phyloP scores from a whole-genome alignment of 352 stramenopile genomes.

The Phytopythium delawarense region DNA sequence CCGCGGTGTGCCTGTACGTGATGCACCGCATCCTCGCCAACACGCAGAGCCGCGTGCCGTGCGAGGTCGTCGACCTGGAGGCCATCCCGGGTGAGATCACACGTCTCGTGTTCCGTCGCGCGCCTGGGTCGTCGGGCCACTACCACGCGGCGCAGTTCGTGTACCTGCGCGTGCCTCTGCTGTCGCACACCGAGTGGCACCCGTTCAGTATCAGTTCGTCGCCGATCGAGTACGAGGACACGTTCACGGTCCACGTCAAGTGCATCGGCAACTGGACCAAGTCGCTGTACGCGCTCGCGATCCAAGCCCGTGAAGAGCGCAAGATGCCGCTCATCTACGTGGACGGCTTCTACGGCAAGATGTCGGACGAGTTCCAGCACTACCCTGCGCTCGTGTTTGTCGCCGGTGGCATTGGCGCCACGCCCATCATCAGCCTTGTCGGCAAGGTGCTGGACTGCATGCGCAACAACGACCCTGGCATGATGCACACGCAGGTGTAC shows the following conservation, averaged over 20 bases:
- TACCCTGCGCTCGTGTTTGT: constrained; percentile 79
- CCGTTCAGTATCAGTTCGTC: constrained; percentile 86
- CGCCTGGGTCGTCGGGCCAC: constrained; percentile 65
- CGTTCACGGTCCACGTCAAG: constrained; percentile 82
- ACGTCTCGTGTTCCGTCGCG: constrained; percentile 73
- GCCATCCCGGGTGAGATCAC: constrained; percentile 80
- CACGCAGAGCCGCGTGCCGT: constrained; percentile 65
- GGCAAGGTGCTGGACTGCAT: constrained; percentile 83
- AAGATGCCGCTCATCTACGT: constrained; percentile 83
- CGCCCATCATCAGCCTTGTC: constrained; percentile 85
- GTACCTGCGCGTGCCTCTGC: constrained; percentile 65
- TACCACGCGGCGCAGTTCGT: constrained; percentile 83
- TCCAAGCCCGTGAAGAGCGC: constrained; percentile 69
- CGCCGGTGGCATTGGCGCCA: constrained; percentile 84
- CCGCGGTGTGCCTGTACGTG: constrained; percentile 67
- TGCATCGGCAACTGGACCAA: constrained; percentile 74
- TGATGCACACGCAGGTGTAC: constrained; percentile 71
- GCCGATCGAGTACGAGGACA: constrained; percentile 80
- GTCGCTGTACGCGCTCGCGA: constrained; percentile 65
- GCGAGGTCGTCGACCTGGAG: constrained; percentile 79
- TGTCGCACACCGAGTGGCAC: constrained; percentile 78
- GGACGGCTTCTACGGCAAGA: constrained; percentile 80
- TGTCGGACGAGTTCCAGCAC: constrained; percentile 80
- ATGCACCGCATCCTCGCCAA: constrained; percentile 77
- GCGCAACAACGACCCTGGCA: constrained; percentile 70